Evolutionary conservation across 148 eudicot genomes (phyloP), one percentile per base, ranked within the genome.

Genomic region (Fagopyrum esculentum): DNA sequence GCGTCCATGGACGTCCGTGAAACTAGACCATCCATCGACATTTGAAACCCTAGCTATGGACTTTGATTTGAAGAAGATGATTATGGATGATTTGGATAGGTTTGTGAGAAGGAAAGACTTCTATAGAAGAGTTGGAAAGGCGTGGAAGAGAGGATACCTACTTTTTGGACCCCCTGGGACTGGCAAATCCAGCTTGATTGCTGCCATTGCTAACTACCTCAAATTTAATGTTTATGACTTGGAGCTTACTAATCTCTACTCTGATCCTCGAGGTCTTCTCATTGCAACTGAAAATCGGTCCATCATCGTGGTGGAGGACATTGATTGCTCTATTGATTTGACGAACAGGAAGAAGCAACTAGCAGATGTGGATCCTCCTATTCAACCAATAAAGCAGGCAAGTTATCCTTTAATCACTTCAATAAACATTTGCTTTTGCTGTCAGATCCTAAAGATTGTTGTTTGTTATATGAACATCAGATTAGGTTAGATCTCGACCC

Each of bases 271-370:
- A 72, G 81, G 73, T 22, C 26, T 83, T 64, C 17, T 85, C 59
- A 35, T 83, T 66, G 47, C 77, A 2, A 85, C 84, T 0, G 76
- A 56, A 17, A 85, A 80, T 45, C 15, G 71, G 54, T 85, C 84
- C 1, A 85, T 82, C 0, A 76, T 85, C 45, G 82, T 82, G 3
- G 80, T 85, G 59, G 88, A 85, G 69, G 88, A 85, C 40, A 82
- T 82, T 55, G 88, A 85, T 78, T 83, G 83, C 64, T 66, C 64
- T 43, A 29, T 75, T 7, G 83, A 82, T 17, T 47, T 84, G 74
- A 73, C 77, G 35, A 80, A 84, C 19, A 74, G 89, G 29, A 48
- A 48, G 10, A 35, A 12, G 4, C 10, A 73, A 22, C 15, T 13
- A 17, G n/a, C n/a, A 52, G 61, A 15, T 52, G 64, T 15, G 30